A percentile compares a stretch with the other conserved stretches of the same genome.
Conservation (phyloP, 2,329 filamentous ascomycete genomes). For the Ophiocordyceps australis region DNA sequence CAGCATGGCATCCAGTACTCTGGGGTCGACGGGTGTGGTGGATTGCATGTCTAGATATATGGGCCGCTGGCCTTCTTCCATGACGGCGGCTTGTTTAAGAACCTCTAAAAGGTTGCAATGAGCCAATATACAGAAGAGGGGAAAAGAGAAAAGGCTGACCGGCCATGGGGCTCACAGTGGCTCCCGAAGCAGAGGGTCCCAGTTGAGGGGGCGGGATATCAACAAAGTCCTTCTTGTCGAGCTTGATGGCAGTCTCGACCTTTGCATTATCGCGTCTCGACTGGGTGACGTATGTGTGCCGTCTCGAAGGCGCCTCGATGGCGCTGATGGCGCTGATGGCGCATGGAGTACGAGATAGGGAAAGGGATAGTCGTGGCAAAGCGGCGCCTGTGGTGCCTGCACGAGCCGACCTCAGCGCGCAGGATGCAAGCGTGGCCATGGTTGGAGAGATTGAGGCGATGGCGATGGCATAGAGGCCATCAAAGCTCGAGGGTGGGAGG, state of each 20-base stretch:
- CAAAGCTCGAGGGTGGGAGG: slow-evolving; percentile 4
- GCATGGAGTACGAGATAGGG: slow-evolving; percentile 10
- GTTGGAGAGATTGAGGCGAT: slow-evolving; percentile 5
- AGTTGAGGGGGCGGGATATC: slow-evolving; percentile 21
- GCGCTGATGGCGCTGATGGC: slow-evolving; percentile 5
- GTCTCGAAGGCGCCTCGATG: slow-evolving; percentile 5
- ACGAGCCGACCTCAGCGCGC: slow-evolving; percentile 61
- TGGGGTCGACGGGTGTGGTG: slow-evolving; percentile 84
- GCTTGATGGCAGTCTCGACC: slow-evolving; percentile 71
- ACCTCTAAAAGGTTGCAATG: slow-evolving; percentile 45
- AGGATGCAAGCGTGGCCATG: slow-evolving; percentile 50
- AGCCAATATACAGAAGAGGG: too few species aligned
- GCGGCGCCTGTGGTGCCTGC: too few species aligned
- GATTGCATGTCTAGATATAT: slow-evolving; percentile 99
- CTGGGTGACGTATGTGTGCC: slow-evolving; percentile 67
- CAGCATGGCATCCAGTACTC: slow-evolving; percentile 92
- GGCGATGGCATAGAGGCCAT: slow-evolving; percentile 4
- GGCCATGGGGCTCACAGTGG: slow-evolving; percentile 67
- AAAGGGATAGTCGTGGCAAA: too few species aligned
- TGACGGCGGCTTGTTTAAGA: slow-evolving; percentile 76
- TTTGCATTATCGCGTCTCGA: slow-evolving; percentile 64
- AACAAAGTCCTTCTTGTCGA: slow-evolving; percentile 71
- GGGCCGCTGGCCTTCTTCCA: slow-evolving; percentile 82
- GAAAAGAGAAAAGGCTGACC: slow-evolving; percentile 8
- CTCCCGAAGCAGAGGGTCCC: slow-evolving; percentile 14